Conservation (phyloP, 1,284 basidiomycete species). For the Fomitopsis pinicola region DNA sequence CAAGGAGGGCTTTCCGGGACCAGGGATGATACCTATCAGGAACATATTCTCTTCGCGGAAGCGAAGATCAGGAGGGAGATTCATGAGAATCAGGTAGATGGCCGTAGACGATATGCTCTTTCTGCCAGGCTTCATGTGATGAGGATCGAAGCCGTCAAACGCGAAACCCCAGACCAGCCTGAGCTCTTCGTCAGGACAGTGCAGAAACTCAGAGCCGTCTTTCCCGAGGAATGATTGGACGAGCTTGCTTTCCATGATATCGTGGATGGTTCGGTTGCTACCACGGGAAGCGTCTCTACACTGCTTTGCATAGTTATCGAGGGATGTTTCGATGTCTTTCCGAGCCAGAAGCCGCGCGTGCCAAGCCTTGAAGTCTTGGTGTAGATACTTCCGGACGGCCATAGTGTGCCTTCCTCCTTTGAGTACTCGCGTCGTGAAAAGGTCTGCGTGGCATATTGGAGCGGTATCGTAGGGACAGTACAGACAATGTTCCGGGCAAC, state of each 20-base stretch:
- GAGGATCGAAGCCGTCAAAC: background rate
- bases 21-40: slow-evolving; percentile 30
- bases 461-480: background rate
- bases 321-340: background rate
- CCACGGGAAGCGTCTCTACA: background rate
- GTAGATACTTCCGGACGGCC: background rate
- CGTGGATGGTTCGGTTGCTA: background rate
- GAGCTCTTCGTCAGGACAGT: background rate
- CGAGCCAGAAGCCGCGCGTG: background rate
- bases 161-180: background rate
- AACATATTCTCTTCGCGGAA: slow-evolving; percentile 25
- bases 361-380: too few species aligned
- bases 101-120: background rate
- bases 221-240: background rate
- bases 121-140: background rate
- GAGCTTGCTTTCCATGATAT: background rate
- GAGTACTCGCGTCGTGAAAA: background rate
- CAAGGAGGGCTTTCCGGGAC: slow-evolving; percentile 28
- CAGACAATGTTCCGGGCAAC: background rate
- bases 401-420: background rate
- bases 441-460: background rate
- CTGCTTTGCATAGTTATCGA: background rate
- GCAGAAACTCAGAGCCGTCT: background rate
- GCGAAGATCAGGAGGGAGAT: slow-evolving; percentile 25
- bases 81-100: slow-evolving; percentile 23